Evolutionary conservation across 176 grass and related monocot species (phyloP).

Genomic region (Bromus sterilis): DNA sequence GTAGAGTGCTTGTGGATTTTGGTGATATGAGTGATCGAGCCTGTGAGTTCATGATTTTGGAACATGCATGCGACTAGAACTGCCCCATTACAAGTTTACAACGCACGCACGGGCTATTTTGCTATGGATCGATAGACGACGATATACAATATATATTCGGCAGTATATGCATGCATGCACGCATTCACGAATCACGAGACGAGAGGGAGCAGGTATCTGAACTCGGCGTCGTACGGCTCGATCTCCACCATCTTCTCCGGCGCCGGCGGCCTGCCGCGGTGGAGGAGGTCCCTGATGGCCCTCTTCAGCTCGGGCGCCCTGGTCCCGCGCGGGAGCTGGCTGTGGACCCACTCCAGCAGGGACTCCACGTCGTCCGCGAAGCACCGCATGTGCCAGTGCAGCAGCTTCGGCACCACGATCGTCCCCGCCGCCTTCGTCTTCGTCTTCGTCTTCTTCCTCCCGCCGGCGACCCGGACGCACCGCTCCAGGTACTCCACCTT

Average conservation of each 20-base stretch:
- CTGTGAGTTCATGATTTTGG: too few species aligned
- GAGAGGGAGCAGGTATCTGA: slow-evolving; percentile 57
- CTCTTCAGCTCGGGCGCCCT: slow-evolving; percentile 29
- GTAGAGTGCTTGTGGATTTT: too few species aligned
- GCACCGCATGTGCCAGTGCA: slow-evolving; percentile 88
- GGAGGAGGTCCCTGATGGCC: slow-evolving; percentile 66
- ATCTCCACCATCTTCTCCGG: slow-evolving; percentile 53
- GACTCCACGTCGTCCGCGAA: slow-evolving; percentile 91
- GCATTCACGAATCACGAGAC: slow-evolving; percentile 12
- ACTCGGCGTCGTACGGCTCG: slow-evolving; percentile 65
- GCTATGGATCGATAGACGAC: too few species aligned
- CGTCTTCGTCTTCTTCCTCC: slow-evolving; percentile 31
- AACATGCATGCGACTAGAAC: too few species aligned
- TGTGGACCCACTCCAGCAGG: slow-evolving; percentile 90
- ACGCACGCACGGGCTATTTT: too few species aligned
- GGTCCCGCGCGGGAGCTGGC: slow-evolving; percentile 59
- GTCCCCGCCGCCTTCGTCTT: background rate
- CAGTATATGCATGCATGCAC: background rate
- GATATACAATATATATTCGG: too few species aligned
- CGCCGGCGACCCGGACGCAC: slow-evolving; percentile 30
- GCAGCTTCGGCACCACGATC: slow-evolving; percentile 51
- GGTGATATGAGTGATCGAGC: too few species aligned
- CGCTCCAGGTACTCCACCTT: slow-evolving; percentile 81
- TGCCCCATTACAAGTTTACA: too few species aligned
- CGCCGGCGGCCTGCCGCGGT: background rate